Percentiles rank a stretch among this genome's conserved stretches.
Conservation (phyloP, 495 filamentous ascomycete species). For the Daldinia childiae region DNA sequence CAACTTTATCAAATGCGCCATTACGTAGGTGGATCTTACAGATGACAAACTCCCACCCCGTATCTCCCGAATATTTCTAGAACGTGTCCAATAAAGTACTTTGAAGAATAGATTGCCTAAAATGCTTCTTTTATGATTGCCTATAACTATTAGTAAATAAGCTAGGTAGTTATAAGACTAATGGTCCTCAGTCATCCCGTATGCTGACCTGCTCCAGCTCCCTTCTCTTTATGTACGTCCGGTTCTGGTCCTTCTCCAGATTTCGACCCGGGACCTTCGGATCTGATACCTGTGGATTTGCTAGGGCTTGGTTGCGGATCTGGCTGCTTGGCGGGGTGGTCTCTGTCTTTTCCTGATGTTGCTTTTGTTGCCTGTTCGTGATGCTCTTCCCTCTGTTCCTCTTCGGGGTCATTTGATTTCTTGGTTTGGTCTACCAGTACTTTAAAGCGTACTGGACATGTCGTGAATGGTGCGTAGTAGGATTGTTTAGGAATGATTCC, state of each 20-base stretch:
- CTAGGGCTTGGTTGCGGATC: slow-evolving; percentile 34
- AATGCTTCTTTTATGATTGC: background rate
- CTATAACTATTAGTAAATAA: background rate
- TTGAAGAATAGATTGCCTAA: background rate
- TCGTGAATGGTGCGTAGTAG: slow-evolving; percentile 9
- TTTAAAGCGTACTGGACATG: background rate
- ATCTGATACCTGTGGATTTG: slow-evolving; percentile 29
- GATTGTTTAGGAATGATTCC: background rate
- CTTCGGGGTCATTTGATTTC: slow-evolving; percentile 24
- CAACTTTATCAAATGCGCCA: slow-evolving; percentile 5
- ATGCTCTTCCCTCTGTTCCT: slow-evolving; percentile 18
- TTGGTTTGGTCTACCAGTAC: slow-evolving; percentile 25
- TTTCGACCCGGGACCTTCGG: slow-evolving; percentile 32
- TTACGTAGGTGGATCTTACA: slow-evolving; percentile 20
- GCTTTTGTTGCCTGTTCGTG: slow-evolving; percentile 22
- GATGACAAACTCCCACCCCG: background rate
- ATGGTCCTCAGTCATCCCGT: background rate
- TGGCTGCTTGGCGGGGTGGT: slow-evolving; percentile 31
- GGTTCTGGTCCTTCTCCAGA: slow-evolving; percentile 23
- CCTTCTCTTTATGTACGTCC: slow-evolving; percentile 22
- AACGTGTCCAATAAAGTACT: slow-evolving; percentile 1
- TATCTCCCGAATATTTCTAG: slow-evolving; percentile 11
- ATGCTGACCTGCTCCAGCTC: slow-evolving; percentile 11
- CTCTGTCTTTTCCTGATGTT: background rate
- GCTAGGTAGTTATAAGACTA: background rate